Evolutionary conservation across 306 rosid species (phyloP), one percentile per base, ranked within the genome.

Genomic region (Glycine tomentella): DNA sequence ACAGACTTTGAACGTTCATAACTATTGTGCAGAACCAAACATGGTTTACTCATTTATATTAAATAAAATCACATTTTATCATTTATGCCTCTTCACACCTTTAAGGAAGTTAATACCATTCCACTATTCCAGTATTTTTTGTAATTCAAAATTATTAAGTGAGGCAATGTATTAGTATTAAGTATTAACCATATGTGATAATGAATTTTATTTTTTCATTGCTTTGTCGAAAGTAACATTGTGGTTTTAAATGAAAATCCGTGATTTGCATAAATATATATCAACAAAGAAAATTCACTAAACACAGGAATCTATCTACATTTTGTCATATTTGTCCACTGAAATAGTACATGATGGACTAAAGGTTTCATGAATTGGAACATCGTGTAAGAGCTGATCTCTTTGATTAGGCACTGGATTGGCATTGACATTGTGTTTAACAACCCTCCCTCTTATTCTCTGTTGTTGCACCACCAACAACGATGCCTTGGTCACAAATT

Each of bases 381-480:
- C 75, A 36, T 82, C 88, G 74, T 72, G 7, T 5, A 38, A 0
- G 87, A 25, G 42, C 16, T 56, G 87, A 63, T 81, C 88, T 53
- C 17, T 81, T 3, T 71, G 81, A 25, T 52, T 59, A 2, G 76
- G 78, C 45, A 5, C 0, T 4, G 33, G n/a, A 51, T 34, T 72
- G 6, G 44, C 15, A 4, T 16, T 8, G 0, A 13, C 8, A n/a
- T 0, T 9, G 0, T 49, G 57, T 3, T 40, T 73, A 3, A 48
- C 3, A 11, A 61, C 5, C 76, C 81, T 87, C 75, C 87, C 87
- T 87, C 86, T 74, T 14, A 86, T 40, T 83, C 86, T 89, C 33
- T 90, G 96, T 38, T 93, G 94, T 59, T 93, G 96, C 66, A 93
- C 79, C 56, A 93, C 91, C 82, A 93, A 33, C 15, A 91, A 81